These are phyloP conservation scores for Eucalyptus tenuipes DNA, from an alignment of 345 rosid genomes.

Conservation along the genomic window DNA sequence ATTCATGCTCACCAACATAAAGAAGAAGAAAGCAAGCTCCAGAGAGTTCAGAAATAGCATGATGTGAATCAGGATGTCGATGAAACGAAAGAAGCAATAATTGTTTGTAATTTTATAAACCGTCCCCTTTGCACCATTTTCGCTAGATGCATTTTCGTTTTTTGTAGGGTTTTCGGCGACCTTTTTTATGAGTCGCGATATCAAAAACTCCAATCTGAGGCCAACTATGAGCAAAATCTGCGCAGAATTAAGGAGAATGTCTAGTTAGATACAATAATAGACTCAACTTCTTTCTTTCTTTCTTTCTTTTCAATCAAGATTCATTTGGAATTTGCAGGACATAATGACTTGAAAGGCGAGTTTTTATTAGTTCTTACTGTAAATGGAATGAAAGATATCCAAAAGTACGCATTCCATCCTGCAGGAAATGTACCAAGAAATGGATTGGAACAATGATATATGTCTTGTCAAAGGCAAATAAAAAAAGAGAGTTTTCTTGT, in stretches of 20 bases:
- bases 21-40: constrained; percentile 69
- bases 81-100: constrained; percentile 47
- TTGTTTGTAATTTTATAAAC: constrained; percentile 63
- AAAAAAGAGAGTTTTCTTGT: neutral
- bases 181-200: constrained; percentile 34
- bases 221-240: constrained; percentile 65
- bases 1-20: constrained; percentile 36
- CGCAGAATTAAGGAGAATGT: neutral
- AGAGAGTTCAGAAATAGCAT: constrained; percentile 78
- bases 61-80: constrained; percentile 57
- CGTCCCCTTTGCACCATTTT: constrained; percentile 17
- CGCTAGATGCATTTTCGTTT: neutral
- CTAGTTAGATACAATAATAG: neutral
- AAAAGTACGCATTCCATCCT: constrained; percentile 78
- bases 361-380: constrained; percentile 23
- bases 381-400: constrained; percentile 58
- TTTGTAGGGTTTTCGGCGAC: constrained; percentile 54
- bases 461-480: neutral
- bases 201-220: constrained; percentile 53
- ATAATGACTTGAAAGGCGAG: neutral
- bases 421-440: neutral
- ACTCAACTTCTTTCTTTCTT: neutral
- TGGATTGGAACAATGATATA: neutral
- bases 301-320: neutral
- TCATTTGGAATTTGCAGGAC: neutral